Evolutionary conservation across 331 rosid species (phyloP).

Genomic region (Saraca asoca): DNA sequence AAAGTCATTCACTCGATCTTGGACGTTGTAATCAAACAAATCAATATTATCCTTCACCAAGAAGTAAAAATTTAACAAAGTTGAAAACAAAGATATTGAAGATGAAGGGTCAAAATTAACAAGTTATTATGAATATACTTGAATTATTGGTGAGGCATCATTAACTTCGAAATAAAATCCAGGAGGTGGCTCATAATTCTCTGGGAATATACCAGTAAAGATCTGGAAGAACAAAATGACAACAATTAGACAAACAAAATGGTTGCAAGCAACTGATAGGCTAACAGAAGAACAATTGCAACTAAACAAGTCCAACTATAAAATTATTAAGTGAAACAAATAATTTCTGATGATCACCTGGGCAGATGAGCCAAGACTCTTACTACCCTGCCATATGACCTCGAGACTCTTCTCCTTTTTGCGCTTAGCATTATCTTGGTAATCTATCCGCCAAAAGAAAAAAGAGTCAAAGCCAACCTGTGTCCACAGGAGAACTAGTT

Average conservation of each 20-base stretch:
- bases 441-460: slow-evolving; percentile 86
- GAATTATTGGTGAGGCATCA: slow-evolving; percentile 75
- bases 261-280: slow-evolving; percentile 13
- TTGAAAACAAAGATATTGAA: slow-evolving; percentile 3
- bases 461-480: slow-evolving; percentile 95
- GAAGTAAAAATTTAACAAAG: slow-evolving; percentile 31
- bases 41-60: slow-evolving; percentile 66
- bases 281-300: slow-evolving; percentile 18
- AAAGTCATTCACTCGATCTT: slow-evolving; percentile 84
- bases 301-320: slow-evolving; percentile 23
- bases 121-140: slow-evolving; percentile 49
- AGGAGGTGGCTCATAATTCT: slow-evolving; percentile 88
- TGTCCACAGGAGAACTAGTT: slow-evolving; percentile 38
- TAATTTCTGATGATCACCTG: slow-evolving; percentile 52
- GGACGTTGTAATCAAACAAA: slow-evolving; percentile 91
- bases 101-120: slow-evolving; percentile 17
- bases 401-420: slow-evolving; percentile 88
- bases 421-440: slow-evolving; percentile 87
- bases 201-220: slow-evolving; percentile 88
- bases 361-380: slow-evolving; percentile 83
- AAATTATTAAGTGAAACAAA: slow-evolving; percentile 7
- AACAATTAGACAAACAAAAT: slow-evolving; percentile 18
- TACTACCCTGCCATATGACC: slow-evolving; percentile 92
- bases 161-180: slow-evolving; percentile 95
- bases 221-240: slow-evolving; percentile 53